Base-by-base conservation (phyloP, 108 stramenopile species). In the Nitzschia sp. region DNA sequence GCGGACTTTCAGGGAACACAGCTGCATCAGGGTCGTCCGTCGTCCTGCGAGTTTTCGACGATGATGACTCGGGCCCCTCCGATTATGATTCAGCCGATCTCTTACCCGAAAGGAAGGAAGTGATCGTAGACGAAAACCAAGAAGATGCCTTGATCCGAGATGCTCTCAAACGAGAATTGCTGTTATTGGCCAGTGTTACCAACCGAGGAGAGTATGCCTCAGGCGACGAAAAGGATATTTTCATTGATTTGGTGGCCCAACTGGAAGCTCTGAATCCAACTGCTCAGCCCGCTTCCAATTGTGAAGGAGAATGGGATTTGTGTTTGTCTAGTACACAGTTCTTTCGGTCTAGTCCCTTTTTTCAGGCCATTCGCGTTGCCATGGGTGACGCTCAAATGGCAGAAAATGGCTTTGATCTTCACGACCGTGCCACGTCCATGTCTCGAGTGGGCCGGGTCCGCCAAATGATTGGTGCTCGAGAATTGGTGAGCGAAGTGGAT, bases 191-290 rank as follows among this genome's bases (percentile, higher is more conserved):
- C n/a, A 84, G 84, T 75, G 87, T 90, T 9, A 94, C 87, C 0
- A 83, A 94, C 59, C 68, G 92, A 5, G 92, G 92, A 18, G 76
- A 80, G 54, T 91, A 78, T 61, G 78, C 86, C 13, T 75, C 82
- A 6, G 57, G 60, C 0, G 92, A 94, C 23, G 92, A 94, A 70
- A 38, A 59, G 17, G 82, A 87, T 64, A 76, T 94, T 45, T 70
- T 91, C 31, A 71, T 87, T 13, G 92, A 94, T 76, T 59, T 94
- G 36, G 86, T 94, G 18, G 78, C 92, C 3, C 89, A 94, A 71
- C 68, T 91, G 31, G 87, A 85, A 71, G 92, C 92, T 0, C 51
- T 94, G 54, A 94, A 94, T 55, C 92, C 92, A 5, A 94, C 92
- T 0, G 74, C 74, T 3, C 74, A 91, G 47, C 89, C 92, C 18